Conservation (phyloP, 352 stramenopile genomes). For the Phytophthora colocasiae region DNA sequence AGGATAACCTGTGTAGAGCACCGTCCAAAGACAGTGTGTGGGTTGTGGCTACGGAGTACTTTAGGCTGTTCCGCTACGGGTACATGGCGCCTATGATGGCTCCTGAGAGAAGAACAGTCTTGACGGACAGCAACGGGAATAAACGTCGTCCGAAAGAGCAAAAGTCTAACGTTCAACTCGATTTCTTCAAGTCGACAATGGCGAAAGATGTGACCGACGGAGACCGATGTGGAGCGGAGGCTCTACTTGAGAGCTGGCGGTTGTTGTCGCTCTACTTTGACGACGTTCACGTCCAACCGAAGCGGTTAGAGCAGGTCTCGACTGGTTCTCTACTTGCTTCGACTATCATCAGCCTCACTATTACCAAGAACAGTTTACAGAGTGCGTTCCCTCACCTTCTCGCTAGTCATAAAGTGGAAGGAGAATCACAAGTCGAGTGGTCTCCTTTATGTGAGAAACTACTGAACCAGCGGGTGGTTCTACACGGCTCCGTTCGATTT, state of each 20-base stretch:
- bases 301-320: conserved; percentile 10
- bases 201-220: conserved; percentile 19
- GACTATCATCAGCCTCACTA: conserved; percentile 9
- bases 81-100: conserved; percentile 12
- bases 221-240: conserved; percentile 5
- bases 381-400: conserved; percentile 23
- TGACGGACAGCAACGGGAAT: no score
- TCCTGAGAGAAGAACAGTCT: neutral
- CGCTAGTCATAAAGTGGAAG: neutral
- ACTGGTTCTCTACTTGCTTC: conserved; percentile 4
- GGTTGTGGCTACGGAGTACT: conserved; percentile 31
- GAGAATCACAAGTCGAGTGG: neutral
- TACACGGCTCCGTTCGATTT: conserved; percentile 19
- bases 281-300: conserved; percentile 17
- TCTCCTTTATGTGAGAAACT: conserved; percentile 3
- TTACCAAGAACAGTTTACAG: conserved; percentile 15
- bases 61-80: conserved; percentile 21
- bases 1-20: neutral
- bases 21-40: conserved; percentile 23
- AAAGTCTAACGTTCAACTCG: conserved; percentile 15
- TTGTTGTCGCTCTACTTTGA: conserved; percentile 6
- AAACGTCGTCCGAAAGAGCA: neutral
- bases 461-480: conserved; percentile 9
- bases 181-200: conserved; percentile 23
- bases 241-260: conserved; percentile 22